Evolutionary conservation across 257 asterid species (phyloP).

Genomic region (Oldenlandia corymbosa): DNA sequence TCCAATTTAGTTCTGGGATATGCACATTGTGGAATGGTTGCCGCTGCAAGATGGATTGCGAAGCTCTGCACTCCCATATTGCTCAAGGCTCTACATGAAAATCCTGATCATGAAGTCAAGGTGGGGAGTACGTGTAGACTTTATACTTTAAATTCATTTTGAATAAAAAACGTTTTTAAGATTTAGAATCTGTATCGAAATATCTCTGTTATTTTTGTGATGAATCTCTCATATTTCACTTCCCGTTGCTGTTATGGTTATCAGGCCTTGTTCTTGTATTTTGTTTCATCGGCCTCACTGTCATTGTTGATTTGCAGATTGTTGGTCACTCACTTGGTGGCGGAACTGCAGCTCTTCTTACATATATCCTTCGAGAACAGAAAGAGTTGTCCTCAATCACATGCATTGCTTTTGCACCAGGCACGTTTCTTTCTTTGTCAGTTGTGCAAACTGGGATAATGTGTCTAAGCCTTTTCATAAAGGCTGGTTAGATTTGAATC

Average conservation of each 20-base stretch:
- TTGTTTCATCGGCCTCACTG: constrained; percentile 2
- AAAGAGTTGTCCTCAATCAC: constrained; percentile 60
- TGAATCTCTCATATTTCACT: background rate
- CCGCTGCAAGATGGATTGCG: constrained; percentile 92
- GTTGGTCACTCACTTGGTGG: constrained; percentile 95
- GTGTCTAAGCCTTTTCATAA: no score
- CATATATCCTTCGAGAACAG: constrained; percentile 80
- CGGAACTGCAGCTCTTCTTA: constrained; percentile 82
- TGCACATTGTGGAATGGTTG: constrained; percentile 94
- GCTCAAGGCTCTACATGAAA: constrained; percentile 55
- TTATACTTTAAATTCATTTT: background rate
- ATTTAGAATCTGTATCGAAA: background rate
- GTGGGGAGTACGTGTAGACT: constrained; percentile 22
- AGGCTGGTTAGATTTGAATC: background rate
- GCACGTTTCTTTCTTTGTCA: constrained; percentile 26
- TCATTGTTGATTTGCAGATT: constrained; percentile 38
- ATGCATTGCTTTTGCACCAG: constrained; percentile 81
- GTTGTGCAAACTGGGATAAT: no score
- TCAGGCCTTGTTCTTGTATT: background rate
- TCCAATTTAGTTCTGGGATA: constrained; percentile 70
- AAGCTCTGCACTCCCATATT: constrained; percentile 66
- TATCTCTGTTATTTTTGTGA: background rate
- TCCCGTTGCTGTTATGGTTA: background rate
- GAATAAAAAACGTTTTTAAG: background rate
- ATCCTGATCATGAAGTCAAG: constrained; percentile 68